Evolutionary conservation across 495 filamentous ascomycete species (phyloP).

Genomic region (Lasiosphaeria miniovina): DNA sequence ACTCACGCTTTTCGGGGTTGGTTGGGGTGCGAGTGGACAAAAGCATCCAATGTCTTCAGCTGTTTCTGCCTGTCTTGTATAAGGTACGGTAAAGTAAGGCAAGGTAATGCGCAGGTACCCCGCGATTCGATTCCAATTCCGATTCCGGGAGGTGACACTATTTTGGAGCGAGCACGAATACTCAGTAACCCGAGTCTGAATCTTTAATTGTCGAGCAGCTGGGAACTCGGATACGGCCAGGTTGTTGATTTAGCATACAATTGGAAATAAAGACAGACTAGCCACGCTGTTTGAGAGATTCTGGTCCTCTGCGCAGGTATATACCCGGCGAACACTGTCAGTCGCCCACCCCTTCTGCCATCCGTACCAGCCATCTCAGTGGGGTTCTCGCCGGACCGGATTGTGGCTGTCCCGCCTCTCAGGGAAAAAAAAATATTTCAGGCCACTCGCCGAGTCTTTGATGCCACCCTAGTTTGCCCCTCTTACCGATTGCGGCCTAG

Average conservation of each 20-base stretch:
- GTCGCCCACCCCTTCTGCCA: neutral
- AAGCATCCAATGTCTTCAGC: no score
- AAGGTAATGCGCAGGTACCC: neutral
- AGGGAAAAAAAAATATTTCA: slow-evolving; percentile 16
- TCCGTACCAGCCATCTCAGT: neutral
- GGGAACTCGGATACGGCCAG: neutral
- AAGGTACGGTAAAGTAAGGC: neutral
- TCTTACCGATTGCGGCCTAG: slow-evolving; percentile 29
- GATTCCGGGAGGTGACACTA: neutral
- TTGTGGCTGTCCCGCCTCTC: neutral
- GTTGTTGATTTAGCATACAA: neutral
- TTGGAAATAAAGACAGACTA: neutral
- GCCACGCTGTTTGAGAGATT: slow-evolving; percentile 20
- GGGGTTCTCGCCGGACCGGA: slow-evolving; percentile 7
- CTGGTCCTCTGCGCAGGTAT: slow-evolving; percentile 7
- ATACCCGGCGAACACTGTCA: slow-evolving; percentile 12
- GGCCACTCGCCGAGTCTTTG: slow-evolving; percentile 8
- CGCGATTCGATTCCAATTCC: neutral
- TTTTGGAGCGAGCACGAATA: neutral
- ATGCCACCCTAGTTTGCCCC: slow-evolving; percentile 17
- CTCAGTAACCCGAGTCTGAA: neutral
- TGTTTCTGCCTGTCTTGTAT: neutral
- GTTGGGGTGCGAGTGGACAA: no score
- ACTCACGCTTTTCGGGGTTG: no score
- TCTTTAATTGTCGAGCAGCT: neutral